A percentile compares a stretch with the other conserved stretches of the same genome.
Evolutionary conservation across 108 stramenopile genomes (phyloP).

Genomic region (Mediolabrus comicus): DNA sequence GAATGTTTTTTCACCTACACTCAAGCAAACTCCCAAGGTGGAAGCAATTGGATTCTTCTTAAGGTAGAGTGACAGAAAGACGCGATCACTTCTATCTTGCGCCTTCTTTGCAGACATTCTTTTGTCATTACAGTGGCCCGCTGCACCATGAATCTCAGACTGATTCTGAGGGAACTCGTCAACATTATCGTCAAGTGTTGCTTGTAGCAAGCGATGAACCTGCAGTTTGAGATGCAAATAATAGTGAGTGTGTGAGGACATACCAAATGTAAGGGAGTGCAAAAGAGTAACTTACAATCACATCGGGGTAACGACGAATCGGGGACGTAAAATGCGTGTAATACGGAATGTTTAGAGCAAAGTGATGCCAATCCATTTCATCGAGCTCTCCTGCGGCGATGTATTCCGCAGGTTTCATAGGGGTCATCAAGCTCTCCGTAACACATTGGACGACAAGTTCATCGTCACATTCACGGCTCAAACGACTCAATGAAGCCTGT

Average conservation of each 20-base stretch:
- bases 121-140: constrained; percentile 88
- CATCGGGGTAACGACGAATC: constrained; percentile 95
- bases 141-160: constrained; percentile 52
- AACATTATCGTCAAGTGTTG: constrained; percentile 81
- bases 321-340: constrained; percentile 98
- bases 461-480: constrained; percentile 69
- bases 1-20: constrained; percentile 83
- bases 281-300: too few relatives aligned
- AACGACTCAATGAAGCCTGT: constrained; percentile 75
- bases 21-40: constrained; percentile 68
- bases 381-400: constrained; percentile 77
- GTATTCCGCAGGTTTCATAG: constrained; percentile 92
- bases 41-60: constrained; percentile 58
- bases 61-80: constrained; percentile 86
- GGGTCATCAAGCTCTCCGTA: constrained; percentile 82
- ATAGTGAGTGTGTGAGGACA: too few relatives aligned
- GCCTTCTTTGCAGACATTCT: constrained; percentile 86
- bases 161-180: constrained; percentile 52
- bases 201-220: constrained; percentile 88
- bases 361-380: constrained; percentile 78
- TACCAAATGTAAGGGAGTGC: too few relatives aligned
- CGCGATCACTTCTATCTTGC: constrained; percentile 82
- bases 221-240: too few relatives aligned
- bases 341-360: constrained; percentile 95
- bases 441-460: constrained; percentile 77